Base-by-base conservation (phyloP, 768 basidiomycete genomes). In the Mycena olivaceomarginata region DNA sequence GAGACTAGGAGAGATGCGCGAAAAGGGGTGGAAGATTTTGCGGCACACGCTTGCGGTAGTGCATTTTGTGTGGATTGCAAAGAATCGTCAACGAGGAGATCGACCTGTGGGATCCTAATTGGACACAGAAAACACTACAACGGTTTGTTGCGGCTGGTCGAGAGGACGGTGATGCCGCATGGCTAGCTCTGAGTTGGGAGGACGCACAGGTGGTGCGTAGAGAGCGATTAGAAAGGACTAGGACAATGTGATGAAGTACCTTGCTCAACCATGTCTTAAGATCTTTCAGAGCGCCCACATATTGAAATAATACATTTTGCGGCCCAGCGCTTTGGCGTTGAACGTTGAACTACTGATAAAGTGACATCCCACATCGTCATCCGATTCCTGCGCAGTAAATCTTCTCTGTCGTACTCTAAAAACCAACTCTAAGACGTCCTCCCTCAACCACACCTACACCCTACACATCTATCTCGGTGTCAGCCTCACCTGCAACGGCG, bases 401-500 rank as follows among this genome's bases (percentile, higher is more conserved):
- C 31, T 31, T 31, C 31, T 31, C 25, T 25, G 2, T 25, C 31
- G 31, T 31, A 31, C 31, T 31, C 31, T 31, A 4, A 31, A 25
- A 31, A 31, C 31, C 31, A 31, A 31, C 31, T 31, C 31, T 31
- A 31, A 31, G 31, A 31, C 31, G 31, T 31, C 31, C 31, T 31
- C 31, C 31, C 31, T 31, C 31, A 31, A 31, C 31, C 31, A 31
- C 31, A 31, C 31, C 31, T 31, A 31, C 31, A 31, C 31, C 31
- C 31, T 31, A 31, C 31, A 31, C 31, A 31, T 31, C 31, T 31
- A 31, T 31, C 31, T 31, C 31, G 82, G 83, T 4, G 83, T 85
- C 62, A 88, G 69, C 51, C 86, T 76, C 2, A 86, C 80, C 11
- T 82, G 83, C 57, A 88, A 74, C 45, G 74, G 71, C 39, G 85